phyloP scores from a whole-genome alignment of 495 filamentous ascomycete species.

The Hamigera avellanea region DNA sequence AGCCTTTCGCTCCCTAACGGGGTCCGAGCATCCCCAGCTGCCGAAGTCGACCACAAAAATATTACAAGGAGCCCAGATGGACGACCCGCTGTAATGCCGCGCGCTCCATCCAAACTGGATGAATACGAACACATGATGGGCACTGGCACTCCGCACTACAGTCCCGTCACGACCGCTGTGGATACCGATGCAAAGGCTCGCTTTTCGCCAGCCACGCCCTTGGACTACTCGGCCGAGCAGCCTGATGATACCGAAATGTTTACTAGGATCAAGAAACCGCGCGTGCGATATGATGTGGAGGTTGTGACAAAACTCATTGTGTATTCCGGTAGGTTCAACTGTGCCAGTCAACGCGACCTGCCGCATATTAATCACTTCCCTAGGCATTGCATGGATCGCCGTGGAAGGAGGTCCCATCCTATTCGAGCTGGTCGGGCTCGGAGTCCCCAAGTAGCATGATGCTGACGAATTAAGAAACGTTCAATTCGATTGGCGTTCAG shows the following conservation, averaged over 20 bases:
- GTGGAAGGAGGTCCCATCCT: conserved; percentile 55
- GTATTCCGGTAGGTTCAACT: conserved; percentile 57
- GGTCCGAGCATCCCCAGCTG: conserved; percentile 14
- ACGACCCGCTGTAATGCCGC: conserved; percentile 6
- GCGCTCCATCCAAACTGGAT: conserved; percentile 34
- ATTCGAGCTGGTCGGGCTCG: conserved; percentile 57
- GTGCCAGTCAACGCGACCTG: too few relatives aligned
- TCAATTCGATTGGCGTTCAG: conserved; percentile 1
- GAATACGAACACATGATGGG: conserved; percentile 66
- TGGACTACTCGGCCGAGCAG: conserved; percentile 23
- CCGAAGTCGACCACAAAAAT: conserved; percentile 11
- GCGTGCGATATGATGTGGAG: conserved; percentile 93
- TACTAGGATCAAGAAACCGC: conserved; percentile 68
- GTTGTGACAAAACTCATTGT: conserved; percentile 94
- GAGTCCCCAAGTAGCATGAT: conserved; percentile 20
- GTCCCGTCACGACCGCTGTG: conserved; percentile 17
- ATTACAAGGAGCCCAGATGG: background rate
- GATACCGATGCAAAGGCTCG: conserved; percentile 15
- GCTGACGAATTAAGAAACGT: background rate
- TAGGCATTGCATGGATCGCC: conserved; percentile 67
- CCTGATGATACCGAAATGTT: conserved; percentile 73
- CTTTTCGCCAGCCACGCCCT: conserved; percentile 20
- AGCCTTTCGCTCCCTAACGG: conserved; percentile 43
- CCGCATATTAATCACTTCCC: background rate
- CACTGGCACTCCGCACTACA: conserved; percentile 27